Evolutionary conservation across 345 rosid genomes (phyloP).

Genomic region (Zanthoxylum bungeanum): DNA sequence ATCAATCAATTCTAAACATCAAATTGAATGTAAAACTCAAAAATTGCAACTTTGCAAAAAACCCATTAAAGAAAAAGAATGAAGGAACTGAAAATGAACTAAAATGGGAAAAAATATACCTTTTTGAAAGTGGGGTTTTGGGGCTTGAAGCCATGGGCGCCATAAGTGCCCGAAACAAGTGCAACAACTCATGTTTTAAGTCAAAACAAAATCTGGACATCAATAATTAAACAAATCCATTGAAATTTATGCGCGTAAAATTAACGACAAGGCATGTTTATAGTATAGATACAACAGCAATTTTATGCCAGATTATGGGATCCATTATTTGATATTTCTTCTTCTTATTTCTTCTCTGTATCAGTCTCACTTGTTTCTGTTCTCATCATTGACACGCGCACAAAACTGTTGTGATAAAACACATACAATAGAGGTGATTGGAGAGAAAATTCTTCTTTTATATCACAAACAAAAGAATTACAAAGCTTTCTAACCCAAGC

Average conservation of each 20-base stretch:
- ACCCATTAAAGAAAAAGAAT: not conserved
- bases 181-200: conserved; percentile 67
- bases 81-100: not conserved
- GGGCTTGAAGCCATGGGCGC: conserved; percentile 81
- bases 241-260: no score
- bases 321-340: conserved; percentile 52
- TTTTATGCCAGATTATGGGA: conserved; percentile 77
- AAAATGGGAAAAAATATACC: conserved; percentile 29
- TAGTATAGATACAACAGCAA: conserved; percentile 81
- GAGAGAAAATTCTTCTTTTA: no score
- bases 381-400: not conserved
- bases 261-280: no score
- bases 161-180: conserved; percentile 88
- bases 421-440: no score
- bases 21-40: no score
- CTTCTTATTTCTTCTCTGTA: not conserved
- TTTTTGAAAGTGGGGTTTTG: conserved; percentile 72
- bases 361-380: not conserved
- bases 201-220: conserved; percentile 1
- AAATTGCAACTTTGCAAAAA: not conserved
- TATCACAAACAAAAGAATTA: no score
- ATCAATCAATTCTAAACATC: no score
- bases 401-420: no score
- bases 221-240: not conserved
- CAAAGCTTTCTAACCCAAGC: no score